Conservation (phyloP, 2,329 filamentous ascomycete genomes). For the Colletotrichum cereale region DNA sequence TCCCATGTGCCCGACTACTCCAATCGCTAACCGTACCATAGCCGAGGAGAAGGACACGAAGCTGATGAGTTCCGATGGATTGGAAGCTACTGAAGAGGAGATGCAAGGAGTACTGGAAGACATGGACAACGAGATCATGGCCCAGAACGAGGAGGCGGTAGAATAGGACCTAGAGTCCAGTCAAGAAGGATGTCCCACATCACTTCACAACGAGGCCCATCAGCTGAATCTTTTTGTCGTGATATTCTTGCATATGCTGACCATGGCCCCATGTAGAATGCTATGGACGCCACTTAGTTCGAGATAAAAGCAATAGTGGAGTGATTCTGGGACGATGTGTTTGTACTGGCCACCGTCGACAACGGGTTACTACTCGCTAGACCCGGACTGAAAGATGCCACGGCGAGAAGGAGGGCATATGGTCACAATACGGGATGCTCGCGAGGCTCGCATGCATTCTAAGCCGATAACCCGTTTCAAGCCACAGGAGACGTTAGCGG, state of each 20-base stretch:
- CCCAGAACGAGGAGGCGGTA: conserved; percentile 41
- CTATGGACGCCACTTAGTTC: conserved; percentile 20
- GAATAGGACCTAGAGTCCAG: conserved; percentile 19
- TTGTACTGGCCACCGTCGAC: conserved; percentile 26
- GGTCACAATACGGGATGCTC: background rate
- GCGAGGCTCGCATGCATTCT: background rate
- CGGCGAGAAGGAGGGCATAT: background rate
- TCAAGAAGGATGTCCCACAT: conserved; percentile 14
- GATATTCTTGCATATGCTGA: conserved; percentile 26
- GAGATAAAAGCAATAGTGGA: conserved; percentile 29
- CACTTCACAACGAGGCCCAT: background rate
- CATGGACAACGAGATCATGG: conserved; percentile 53
- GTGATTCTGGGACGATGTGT: conserved; percentile 1
- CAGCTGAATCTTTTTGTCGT: background rate
- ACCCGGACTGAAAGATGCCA: background rate
- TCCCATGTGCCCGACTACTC: background rate
- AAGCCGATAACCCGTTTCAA: background rate
- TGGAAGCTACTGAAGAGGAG: conserved; percentile 74
- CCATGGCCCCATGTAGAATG: conserved; percentile 28
- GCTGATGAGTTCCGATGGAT: conserved; percentile 75
- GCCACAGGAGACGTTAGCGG: background rate
- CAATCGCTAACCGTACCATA: conserved; percentile 51
- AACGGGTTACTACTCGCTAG: conserved; percentile 26
- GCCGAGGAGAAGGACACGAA: conserved; percentile 77
- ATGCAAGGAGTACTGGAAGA: conserved; percentile 66